phyloP scores from a whole-genome alignment of 2,329 filamentous ascomycete species.

The Aureobasidium sp. region DNA sequence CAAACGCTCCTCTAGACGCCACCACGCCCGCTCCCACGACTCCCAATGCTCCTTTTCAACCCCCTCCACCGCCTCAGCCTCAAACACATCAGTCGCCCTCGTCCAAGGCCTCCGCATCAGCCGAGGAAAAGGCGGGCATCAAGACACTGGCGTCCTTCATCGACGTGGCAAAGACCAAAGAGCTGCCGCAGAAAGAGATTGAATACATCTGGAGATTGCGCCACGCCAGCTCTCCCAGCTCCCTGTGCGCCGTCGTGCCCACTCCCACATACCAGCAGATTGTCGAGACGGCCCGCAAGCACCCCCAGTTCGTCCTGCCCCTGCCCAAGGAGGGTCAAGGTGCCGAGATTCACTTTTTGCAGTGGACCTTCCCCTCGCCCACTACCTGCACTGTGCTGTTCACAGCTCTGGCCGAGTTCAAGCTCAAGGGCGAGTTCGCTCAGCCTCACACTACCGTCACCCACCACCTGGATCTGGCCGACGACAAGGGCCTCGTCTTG shows the following conservation, averaged over 20 bases:
- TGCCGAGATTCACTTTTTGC: slow-evolving; percentile 90
- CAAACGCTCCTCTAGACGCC: slow-evolving; percentile 38
- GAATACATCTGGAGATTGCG: slow-evolving; percentile 84
- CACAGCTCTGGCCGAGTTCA: slow-evolving; percentile 89
- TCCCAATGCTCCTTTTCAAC: slow-evolving; percentile 28
- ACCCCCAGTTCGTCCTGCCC: slow-evolving; percentile 88
- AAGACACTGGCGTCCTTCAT: slow-evolving; percentile 64
- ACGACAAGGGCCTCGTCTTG: slow-evolving; percentile 70
- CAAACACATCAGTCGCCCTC: slow-evolving; percentile 23
- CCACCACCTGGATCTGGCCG: slow-evolving; percentile 75
- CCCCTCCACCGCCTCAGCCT: slow-evolving; percentile 31
- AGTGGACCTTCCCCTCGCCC: slow-evolving; percentile 83
- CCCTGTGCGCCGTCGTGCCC: slow-evolving; percentile 79
- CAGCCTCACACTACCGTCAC: slow-evolving; percentile 91
- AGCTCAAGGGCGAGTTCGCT: slow-evolving; percentile 80
- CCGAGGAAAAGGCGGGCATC: slow-evolving; percentile 42
- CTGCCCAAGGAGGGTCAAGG: slow-evolving; percentile 62
- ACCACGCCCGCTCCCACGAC: slow-evolving; percentile 19
- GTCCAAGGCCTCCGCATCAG: slow-evolving; percentile 22
- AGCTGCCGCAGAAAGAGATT: slow-evolving; percentile 73
- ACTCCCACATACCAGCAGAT: slow-evolving; percentile 67
- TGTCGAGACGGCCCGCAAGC: slow-evolving; percentile 59
- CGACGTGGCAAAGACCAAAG: slow-evolving; percentile 69
- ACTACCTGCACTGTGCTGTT: slow-evolving; percentile 64
- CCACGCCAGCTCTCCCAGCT: slow-evolving; percentile 64